A percentile compares a stretch with the other conserved stretches of the same genome.
phyloP scores from a whole-genome alignment of 1,284 basidiomycete species.

The Gastroboletus turbinatus region DNA sequence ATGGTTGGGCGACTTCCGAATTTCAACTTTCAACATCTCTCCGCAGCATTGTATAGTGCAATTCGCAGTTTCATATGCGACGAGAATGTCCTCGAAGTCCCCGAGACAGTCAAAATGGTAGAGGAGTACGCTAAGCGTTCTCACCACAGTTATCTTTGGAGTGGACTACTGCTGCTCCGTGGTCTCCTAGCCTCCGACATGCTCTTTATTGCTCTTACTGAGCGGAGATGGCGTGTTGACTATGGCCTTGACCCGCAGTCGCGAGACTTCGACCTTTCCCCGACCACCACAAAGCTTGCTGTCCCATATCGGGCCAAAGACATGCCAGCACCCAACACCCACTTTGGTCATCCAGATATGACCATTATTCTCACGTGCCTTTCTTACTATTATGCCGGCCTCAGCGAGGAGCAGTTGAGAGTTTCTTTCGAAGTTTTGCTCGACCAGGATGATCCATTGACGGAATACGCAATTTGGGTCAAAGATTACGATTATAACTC shows the following conservation, averaged over 20 bases:
- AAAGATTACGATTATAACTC: neutral
- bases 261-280: constrained; percentile 6
- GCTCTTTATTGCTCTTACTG: constrained; percentile 38
- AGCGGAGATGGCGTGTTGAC: constrained; percentile 48
- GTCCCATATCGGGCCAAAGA: constrained; percentile 36
- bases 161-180: too few relatives aligned
- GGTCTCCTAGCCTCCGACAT: constrained; percentile 42
- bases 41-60: constrained; percentile 7
- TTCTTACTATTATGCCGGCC: constrained; percentile 26
- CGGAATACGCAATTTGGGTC: constrained; percentile 46
- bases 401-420: constrained; percentile 38
- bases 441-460: constrained; percentile 42
- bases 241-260: constrained; percentile 38
- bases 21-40: constrained; percentile 15
- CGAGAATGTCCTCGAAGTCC: neutral
- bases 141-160: constrained; percentile 25
- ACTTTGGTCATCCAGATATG: constrained; percentile 56
- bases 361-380: constrained; percentile 47
- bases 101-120: constrained; percentile 20
- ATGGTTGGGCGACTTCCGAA: constrained; percentile 23
- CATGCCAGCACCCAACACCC: constrained; percentile 45
- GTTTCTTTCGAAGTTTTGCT: constrained; percentile 39
- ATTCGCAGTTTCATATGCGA: constrained; percentile 25
- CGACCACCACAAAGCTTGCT: constrained; percentile 41
- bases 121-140: constrained; percentile 13